A percentile compares a stretch with the other conserved stretches of the same genome.
phyloP scores from a whole-genome alignment of 805 yeast genomes.

The Wickerhamomyces queroliae region DNA sequence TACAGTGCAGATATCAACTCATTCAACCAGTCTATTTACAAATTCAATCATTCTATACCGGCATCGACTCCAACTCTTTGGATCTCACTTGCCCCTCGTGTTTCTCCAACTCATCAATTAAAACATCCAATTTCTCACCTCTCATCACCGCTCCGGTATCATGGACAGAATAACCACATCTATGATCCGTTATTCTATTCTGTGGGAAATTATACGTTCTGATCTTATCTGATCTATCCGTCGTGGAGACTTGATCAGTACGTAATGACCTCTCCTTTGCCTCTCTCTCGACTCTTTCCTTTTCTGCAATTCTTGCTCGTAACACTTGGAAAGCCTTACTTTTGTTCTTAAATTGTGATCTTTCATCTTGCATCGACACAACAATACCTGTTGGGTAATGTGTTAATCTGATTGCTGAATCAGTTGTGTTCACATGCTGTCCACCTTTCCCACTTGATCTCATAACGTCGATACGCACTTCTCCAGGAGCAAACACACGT shows the following conservation, averaged over 20 bases:
- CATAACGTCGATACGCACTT: constrained; percentile 93
- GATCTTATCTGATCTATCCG: constrained; percentile 89
- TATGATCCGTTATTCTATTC: constrained; percentile 88
- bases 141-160: constrained; percentile 64
- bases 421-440: constrained; percentile 96
- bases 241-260: constrained; percentile 78
- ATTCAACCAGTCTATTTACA: too few relatives aligned
- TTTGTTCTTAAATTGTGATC: constrained; percentile 92
- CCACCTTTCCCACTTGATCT: constrained; percentile 97
- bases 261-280: constrained; percentile 62
- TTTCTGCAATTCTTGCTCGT: constrained; percentile 79
- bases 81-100: constrained; percentile 41
- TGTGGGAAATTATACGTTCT: constrained; percentile 93
- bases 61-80: constrained; percentile 16
- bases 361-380: constrained; percentile 88
- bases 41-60: constrained; percentile 6
- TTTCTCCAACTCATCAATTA: constrained; percentile 46
- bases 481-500: constrained; percentile 76
- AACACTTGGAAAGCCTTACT: constrained; percentile 86
- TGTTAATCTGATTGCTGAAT: constrained; percentile 89
- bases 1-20: too few relatives aligned
- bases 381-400: constrained; percentile 89
- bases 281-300: constrained; percentile 59
- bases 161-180: constrained; percentile 77
- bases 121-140: constrained; percentile 52